Percentiles rank a stretch among this genome's conserved stretches.
Evolutionary conservation across 2,329 filamentous ascomycete species (phyloP).

Genomic region (Paecilomyces niveus): DNA sequence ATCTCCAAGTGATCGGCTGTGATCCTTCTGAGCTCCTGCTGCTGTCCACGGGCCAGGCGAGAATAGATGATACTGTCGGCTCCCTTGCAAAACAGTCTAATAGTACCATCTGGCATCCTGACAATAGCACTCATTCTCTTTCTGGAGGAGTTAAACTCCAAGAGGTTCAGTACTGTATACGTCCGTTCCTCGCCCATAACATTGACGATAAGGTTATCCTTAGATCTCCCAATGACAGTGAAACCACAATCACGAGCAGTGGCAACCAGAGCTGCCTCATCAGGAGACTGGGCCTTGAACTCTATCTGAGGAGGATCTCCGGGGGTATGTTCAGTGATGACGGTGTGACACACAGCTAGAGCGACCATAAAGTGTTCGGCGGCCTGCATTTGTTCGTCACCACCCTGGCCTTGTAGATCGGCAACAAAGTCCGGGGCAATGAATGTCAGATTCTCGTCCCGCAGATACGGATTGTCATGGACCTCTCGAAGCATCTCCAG

Average conservation of each 20-base stretch:
- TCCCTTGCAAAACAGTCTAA: slow-evolving; percentile 92
- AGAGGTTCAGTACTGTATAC: slow-evolving; percentile 84
- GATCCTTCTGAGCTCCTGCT: slow-evolving; percentile 69
- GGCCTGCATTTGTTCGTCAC: slow-evolving; percentile 66
- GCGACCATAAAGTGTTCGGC: slow-evolving; percentile 91
- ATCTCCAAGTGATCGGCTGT: slow-evolving; percentile 95
- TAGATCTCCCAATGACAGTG: slow-evolving; percentile 73
- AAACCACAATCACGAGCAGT: slow-evolving; percentile 95
- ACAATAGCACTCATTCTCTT: slow-evolving; percentile 98
- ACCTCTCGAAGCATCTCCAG: slow-evolving; percentile 64
- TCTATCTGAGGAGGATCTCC: slow-evolving; percentile 87
- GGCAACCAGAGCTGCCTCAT: slow-evolving; percentile 88
- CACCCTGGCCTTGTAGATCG: slow-evolving; percentile 72
- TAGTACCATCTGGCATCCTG: slow-evolving; percentile 82
- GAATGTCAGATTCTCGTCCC: slow-evolving; percentile 86
- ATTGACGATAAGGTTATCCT: slow-evolving; percentile 77
- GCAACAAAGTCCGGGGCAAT: slow-evolving; percentile 82
- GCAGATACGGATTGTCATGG: slow-evolving; percentile 83
- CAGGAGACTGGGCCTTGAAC: slow-evolving; percentile 95
- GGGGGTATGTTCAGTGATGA: slow-evolving; percentile 81
- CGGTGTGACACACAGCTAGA: slow-evolving; percentile 90
- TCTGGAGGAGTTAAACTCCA: slow-evolving; percentile 94
- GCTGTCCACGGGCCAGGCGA: slow-evolving; percentile 75
- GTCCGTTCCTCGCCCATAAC: slow-evolving; percentile 77
- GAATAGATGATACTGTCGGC: slow-evolving; percentile 97